phyloP scores from a whole-genome alignment of 257 asterid genomes.

The Catharanthus roseus region DNA sequence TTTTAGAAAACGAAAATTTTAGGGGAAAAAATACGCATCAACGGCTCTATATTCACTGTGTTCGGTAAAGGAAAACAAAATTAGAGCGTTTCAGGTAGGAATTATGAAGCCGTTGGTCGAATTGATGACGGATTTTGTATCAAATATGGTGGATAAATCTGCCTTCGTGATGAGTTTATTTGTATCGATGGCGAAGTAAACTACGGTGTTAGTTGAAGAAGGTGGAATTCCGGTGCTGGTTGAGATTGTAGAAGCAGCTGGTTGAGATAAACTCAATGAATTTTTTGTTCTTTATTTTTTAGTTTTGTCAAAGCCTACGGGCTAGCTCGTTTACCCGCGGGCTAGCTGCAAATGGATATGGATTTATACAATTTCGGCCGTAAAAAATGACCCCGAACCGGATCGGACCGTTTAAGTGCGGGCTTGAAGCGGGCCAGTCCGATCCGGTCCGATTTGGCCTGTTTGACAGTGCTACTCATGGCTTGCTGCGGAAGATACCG shows the following conservation, averaged over 20 bases:
- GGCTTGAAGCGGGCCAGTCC: too few relatives aligned
- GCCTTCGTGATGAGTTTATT: conserved; percentile 65
- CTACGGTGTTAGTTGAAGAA: conserved; percentile 82
- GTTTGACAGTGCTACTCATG: too few relatives aligned
- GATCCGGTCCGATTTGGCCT: too few relatives aligned
- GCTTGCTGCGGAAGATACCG: too few relatives aligned
- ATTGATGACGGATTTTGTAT: conserved; percentile 84
- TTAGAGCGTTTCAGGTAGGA: conserved; percentile 74
- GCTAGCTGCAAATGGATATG: too few relatives aligned
- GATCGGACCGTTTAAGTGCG: too few relatives aligned
- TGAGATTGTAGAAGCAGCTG: conserved; percentile 90
- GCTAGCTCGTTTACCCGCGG: too few relatives aligned
- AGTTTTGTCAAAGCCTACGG: too few relatives aligned
- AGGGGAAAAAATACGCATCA: conserved; percentile 89
- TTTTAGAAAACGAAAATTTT: conserved; percentile 58
- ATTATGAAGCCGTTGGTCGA: conserved; percentile 90
- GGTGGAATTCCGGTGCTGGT: conserved; percentile 96
- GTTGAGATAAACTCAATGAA: too few relatives aligned
- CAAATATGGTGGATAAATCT: conserved; percentile 91
- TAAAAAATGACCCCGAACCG: too few relatives aligned
- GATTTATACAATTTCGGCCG: too few relatives aligned
- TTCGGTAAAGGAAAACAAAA: conserved; percentile 77
- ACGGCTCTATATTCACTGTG: conserved; percentile 84
- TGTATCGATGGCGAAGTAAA: conserved; percentile 61
- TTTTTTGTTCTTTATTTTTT: too few relatives aligned